Evolutionary conservation across 441 rosid genomes (phyloP), one percentile per base, ranked within the genome.

Genomic region (Capsella rubella): DNA sequence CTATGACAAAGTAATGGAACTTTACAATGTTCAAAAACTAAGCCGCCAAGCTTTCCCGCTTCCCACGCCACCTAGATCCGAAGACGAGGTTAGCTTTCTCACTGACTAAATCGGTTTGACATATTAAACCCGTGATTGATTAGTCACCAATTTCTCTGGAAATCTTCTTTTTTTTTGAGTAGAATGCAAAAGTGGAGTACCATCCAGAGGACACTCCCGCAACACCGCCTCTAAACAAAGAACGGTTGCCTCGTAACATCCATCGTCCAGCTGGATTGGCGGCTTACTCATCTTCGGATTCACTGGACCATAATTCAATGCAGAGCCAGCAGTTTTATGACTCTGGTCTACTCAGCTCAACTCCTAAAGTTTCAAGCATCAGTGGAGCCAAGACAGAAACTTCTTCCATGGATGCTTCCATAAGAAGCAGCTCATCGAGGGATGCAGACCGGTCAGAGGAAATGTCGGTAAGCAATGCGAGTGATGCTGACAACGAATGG

Each of bases 361-460:
- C 99, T 31, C 99, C 96, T 40, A 92, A 95, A 79, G 84, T 88
- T 35, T 95, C 97, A 14, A 92, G 92, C 85, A 85, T 92, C 27
- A 88, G 95, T 73, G 97, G 89, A 28, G 84, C 94, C 74, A 95
- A 95, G 85, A 95, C 95, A 58, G 97, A 95, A 79, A 87, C 84
- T 67, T 95, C 97, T 16, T 90, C 97, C 0, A 86, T 90, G 84
- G 97, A 91, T 82, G 97, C 97, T 52, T 93, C 98, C 2, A 88
- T 91, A 55, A 85, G 97, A 82, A 93, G 98, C 74, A 90, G 99
- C 78, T 94, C 97, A 3, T 94, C 99, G 0, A 91, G 97, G 80
- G 98, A 94, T 18, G 97, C 92, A 56, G 99, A 94, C 74, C 83
- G 89, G 49, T 94, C 98, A 0, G 97, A 89, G 39, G 99, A 94